These are phyloP conservation scores for Pseudogymnoascus destructans DNA, from an alignment of 2,329 filamentous ascomycete genomes.

Conservation along the genomic window DNA sequence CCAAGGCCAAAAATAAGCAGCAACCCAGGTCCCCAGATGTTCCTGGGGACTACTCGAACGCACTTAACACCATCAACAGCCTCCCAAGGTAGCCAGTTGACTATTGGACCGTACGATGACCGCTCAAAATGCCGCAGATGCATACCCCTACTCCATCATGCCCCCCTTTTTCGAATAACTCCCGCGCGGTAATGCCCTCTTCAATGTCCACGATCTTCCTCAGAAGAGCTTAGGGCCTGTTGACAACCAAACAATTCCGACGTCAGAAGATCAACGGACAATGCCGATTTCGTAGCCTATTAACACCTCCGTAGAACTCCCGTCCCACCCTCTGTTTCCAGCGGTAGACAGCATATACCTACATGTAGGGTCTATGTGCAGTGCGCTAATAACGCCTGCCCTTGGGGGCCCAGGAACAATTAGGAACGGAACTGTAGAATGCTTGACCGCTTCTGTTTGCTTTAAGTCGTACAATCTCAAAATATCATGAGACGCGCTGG, in stretches of 20 bases:
- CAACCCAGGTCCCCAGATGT: not conserved
- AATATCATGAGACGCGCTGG: conserved; percentile 85
- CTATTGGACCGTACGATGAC: not conserved
- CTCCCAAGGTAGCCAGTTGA: not conserved
- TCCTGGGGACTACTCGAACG: not conserved
- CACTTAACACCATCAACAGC: not conserved
- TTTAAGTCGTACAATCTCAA: conserved; percentile 81
- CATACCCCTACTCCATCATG: not conserved
- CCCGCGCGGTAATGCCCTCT: not conserved
- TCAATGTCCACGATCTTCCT: not conserved
- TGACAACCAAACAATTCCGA: not conserved
- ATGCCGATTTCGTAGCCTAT: conserved; percentile 77
- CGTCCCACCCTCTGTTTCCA: conserved; percentile 92
- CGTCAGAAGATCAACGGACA: not conserved
- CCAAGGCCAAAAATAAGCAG: not conserved
- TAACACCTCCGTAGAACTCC: conserved; percentile 74
- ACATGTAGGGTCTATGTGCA: conserved; percentile 80
- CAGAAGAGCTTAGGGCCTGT: not conserved
- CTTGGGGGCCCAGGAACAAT: conserved; percentile 78
- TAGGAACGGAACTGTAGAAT: conserved; percentile 81
- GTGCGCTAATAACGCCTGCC: conserved; percentile 73
- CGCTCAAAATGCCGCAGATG: not conserved
- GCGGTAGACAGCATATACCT: conserved; percentile 85
- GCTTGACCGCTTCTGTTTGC: conserved; percentile 47
- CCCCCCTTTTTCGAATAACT: not conserved